phyloP scores from a whole-genome alignment of 495 filamentous ascomycete genomes.

The Paragyromitra xinjiangensis region DNA sequence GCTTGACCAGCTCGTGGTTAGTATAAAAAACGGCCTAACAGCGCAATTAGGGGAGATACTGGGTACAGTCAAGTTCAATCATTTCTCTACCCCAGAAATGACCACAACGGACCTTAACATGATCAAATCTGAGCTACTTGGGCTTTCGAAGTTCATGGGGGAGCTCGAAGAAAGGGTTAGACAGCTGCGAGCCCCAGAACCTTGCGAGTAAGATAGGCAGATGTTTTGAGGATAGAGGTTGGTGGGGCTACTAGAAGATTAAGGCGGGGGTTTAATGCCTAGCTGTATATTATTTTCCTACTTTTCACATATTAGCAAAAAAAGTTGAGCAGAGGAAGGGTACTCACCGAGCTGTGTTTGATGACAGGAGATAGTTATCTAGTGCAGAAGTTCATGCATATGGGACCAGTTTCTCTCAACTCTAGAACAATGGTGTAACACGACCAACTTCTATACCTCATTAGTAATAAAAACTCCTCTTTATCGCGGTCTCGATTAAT shows the following conservation, averaged over 20 bases:
- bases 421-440: too few relatives aligned
- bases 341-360: too few relatives aligned
- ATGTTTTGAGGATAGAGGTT: neutral
- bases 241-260: neutral
- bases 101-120: neutral
- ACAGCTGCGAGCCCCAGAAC: neutral
- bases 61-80: neutral
- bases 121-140: constrained; percentile 5
- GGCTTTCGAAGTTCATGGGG: constrained; percentile 10
- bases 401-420: too few relatives aligned
- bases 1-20: neutral
- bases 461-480: too few relatives aligned
- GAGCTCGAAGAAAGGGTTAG: neutral
- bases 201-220: neutral
- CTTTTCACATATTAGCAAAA: too few relatives aligned
- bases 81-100: neutral
- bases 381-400: too few relatives aligned
- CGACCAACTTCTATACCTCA: too few relatives aligned
- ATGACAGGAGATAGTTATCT: too few relatives aligned
- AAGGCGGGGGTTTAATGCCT: neutral
- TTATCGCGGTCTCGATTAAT: too few relatives aligned
- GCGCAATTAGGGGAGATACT: neutral
- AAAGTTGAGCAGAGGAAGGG: too few relatives aligned
- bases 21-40: neutral
- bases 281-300: too few relatives aligned